phyloP scores from a whole-genome alignment of 176 grass and related monocot species.

The Triticum monococcum region DNA sequence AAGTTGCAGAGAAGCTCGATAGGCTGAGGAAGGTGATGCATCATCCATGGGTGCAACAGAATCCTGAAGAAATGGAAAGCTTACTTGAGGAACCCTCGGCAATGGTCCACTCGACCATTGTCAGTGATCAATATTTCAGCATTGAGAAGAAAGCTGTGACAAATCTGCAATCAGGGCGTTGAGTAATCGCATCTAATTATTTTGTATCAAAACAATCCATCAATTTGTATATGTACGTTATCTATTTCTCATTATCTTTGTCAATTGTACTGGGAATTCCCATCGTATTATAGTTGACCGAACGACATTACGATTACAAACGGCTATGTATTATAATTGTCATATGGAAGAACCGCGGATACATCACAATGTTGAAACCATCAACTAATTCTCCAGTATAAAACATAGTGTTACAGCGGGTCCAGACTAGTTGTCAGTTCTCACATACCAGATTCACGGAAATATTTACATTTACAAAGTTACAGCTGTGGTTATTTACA shows the following conservation, averaged over 20 bases:
- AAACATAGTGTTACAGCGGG: neutral
- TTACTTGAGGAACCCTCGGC: neutral
- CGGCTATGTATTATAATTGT: neutral
- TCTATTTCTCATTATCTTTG: neutral
- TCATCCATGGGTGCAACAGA: neutral
- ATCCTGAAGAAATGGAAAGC: neutral
- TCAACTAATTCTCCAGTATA: neutral
- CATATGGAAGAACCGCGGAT: neutral
- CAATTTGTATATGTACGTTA: neutral
- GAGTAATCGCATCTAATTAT: neutral
- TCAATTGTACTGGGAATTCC: neutral
- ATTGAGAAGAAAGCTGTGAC: neutral
- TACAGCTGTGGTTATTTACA: neutral
- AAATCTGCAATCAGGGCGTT: neutral
- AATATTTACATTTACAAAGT: neutral
- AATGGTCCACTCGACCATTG: neutral
- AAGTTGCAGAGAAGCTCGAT: neutral
- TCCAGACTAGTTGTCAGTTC: neutral
- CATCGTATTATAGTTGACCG: neutral
- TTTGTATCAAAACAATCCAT: neutral
- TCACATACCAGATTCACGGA: neutral
- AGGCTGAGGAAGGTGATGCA: neutral
- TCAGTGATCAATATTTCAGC: neutral
- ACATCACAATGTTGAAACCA: neutral
- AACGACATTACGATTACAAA: neutral